Conservation (phyloP, 2,329 filamentous ascomycete genomes). For the Monosporascus ibericus region DNA sequence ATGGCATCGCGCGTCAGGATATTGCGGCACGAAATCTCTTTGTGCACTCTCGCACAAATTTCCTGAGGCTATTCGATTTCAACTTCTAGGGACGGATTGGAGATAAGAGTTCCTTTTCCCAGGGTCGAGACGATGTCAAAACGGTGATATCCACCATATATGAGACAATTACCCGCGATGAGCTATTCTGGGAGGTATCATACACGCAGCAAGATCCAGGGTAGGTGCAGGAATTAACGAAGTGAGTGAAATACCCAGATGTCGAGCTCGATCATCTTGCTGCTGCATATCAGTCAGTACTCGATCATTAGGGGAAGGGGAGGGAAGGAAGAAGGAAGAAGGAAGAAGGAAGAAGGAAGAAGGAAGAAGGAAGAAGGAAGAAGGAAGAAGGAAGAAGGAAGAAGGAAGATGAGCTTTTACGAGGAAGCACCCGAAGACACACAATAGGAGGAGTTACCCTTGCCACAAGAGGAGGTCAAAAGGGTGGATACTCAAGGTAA, state of each 20-base stretch:
- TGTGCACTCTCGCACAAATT: slow-evolving; percentile 23
- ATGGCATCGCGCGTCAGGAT: too few species aligned
- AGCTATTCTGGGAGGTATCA: slow-evolving; percentile 11
- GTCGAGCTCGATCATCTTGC: slow-evolving; percentile 26
- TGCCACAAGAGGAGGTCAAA: too few species aligned
- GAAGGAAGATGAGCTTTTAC: slow-evolving; percentile 1
- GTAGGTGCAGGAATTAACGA: slow-evolving; percentile 3
- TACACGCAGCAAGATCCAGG: slow-evolving; percentile 20
- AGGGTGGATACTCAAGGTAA: too few species aligned
- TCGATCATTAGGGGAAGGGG: slow-evolving; percentile 20
- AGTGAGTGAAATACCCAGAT: slow-evolving; percentile 20
- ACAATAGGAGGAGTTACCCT: background rate
- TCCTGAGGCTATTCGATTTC: slow-evolving; percentile 28
- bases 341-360: too few species aligned
- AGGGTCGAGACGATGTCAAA: slow-evolving; percentile 25
- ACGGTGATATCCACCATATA: slow-evolving; percentile 29
- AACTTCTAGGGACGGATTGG: slow-evolving; percentile 20
- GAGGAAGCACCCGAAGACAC: slow-evolving; percentile 1
- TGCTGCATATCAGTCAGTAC: slow-evolving; percentile 18
- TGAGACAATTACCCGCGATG: slow-evolving; percentile 30
- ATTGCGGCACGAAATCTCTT: too few species aligned
- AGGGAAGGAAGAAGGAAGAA: too few species aligned
- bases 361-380: too few species aligned
- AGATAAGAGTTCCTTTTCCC: slow-evolving; percentile 1
- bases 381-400: too few species aligned